phyloP scores from a whole-genome alignment of 1,139 yeast genomes.

The Spathaspora sp. region DNA sequence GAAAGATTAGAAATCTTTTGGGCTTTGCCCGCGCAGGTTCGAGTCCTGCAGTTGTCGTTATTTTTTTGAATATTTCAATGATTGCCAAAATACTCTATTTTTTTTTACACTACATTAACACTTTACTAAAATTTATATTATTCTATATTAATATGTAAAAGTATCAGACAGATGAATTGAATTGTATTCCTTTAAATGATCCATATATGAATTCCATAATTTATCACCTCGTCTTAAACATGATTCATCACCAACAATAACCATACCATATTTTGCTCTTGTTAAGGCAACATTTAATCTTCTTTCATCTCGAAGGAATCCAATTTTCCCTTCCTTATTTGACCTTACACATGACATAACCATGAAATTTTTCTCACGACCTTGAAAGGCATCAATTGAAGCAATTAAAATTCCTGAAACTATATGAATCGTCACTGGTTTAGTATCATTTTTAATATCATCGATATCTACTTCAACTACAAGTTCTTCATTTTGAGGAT shows the following conservation, averaged over 20 bases:
- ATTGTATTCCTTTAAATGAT: constrained; percentile 25
- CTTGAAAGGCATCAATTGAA: constrained; percentile 67
- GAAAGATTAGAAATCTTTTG: constrained; percentile 58
- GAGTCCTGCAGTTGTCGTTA: constrained; percentile 57
- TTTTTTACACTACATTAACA: constrained; percentile 1
- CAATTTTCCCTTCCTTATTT: constrained; percentile 49
- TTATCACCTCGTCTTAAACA: constrained; percentile 48
- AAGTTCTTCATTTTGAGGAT: constrained; percentile 52
- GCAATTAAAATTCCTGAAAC: constrained; percentile 70
- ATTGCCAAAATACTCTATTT: not conserved
- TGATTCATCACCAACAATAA: constrained; percentile 55
- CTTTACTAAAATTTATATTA: too few relatives aligned
- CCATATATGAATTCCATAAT: constrained; percentile 56
- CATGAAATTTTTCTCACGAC: constrained; percentile 60
- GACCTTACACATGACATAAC: constrained; percentile 63
- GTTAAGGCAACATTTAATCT: constrained; percentile 64
- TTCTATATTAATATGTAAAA: constrained; percentile 11
- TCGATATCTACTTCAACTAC: constrained; percentile 56
- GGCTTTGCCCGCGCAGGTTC: constrained; percentile 63
- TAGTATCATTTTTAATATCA: constrained; percentile 49
- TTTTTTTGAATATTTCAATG: constrained; percentile 21
- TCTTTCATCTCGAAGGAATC: constrained; percentile 57
- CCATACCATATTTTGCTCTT: constrained; percentile 57
- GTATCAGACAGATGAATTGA: constrained; percentile 12
- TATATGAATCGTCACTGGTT: constrained; percentile 56